Conservation (phyloP, 352 stramenopile species). For the Pythium dissimile region DNA sequence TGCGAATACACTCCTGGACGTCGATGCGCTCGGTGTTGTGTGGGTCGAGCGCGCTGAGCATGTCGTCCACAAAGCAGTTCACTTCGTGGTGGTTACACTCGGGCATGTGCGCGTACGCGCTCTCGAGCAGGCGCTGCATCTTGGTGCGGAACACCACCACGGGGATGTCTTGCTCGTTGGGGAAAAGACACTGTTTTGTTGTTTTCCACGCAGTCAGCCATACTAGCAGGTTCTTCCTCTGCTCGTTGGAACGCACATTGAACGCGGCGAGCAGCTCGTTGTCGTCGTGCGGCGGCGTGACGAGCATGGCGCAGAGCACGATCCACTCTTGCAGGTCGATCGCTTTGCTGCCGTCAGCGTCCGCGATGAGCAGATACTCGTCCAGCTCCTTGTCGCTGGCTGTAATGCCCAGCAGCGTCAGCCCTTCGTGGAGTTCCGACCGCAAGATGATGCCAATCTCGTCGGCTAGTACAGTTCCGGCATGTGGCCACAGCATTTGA, state of each 20-base stretch:
- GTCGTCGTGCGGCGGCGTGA: constrained; percentile 51
- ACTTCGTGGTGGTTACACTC: constrained; percentile 71
- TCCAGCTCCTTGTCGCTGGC: constrained; percentile 64
- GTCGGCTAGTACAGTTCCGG: constrained; percentile 26
- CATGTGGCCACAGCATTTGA: not conserved
- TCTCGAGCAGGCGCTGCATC: constrained; percentile 65
- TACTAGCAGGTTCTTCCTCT: not conserved
- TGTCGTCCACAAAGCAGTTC: constrained; percentile 68
- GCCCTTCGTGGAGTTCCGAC: constrained; percentile 58
- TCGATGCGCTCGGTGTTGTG: constrained; percentile 74
- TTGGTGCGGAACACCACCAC: constrained; percentile 65
- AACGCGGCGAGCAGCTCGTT: constrained; percentile 48
- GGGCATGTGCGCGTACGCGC: constrained; percentile 53
- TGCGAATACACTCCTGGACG: constrained; percentile 64
- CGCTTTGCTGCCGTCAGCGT: constrained; percentile 61
- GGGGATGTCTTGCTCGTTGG: constrained; percentile 55
- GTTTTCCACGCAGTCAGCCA: not conserved
- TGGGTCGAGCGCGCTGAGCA: constrained; percentile 57
- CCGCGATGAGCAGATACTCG: constrained; percentile 58
- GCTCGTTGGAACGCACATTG: constrained; percentile 32
- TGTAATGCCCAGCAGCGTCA: constrained; percentile 54
- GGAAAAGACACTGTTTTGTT: constrained; percentile 43
- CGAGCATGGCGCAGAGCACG: constrained; percentile 57
- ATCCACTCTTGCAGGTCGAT: constrained; percentile 69
- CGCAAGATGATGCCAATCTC: constrained; percentile 61